Evolutionary conservation across 257 asterid genomes (phyloP), one percentile per base, ranked within the genome.

Genomic region (Nicotiana obtusifolia): DNA sequence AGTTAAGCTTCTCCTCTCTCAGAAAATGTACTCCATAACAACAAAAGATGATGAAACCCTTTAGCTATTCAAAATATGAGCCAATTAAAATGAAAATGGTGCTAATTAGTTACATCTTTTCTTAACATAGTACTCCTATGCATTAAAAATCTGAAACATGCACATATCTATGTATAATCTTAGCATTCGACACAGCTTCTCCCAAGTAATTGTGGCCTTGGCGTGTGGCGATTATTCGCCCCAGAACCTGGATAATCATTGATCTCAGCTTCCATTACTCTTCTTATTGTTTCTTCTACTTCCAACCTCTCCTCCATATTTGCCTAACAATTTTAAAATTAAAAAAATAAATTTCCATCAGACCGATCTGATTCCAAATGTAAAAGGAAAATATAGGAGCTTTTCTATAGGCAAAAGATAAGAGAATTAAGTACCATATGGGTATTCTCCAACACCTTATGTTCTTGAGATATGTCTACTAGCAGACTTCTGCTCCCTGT

Each of bases 221-320:
- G 97, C 5, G 88, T 92, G 80, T 92, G 97, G 49, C 92, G 93
- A 82, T 89, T 86, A 77, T 92, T 92, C 47, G 97, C 93, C 80
- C 93, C 95, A 4, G 95, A 89, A 77, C 95, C 95, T 53, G 95
- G 92, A 84, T 92, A 92, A 56, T 92, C 97, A 30, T 92, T 85
- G 76, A 91, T 62, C 83, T 92, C 91, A 24, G 4, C 62, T 41
- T 49, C 78, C 3, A 84, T 88, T 87, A 85, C 83, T 84, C 86
- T 67, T 78, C 89, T 86, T 69, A 77, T 68, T 20, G 37, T 68
- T 1, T 20, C 31, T 49, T 71, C 60, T 37, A 26, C 53, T n/a
- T 79, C 64, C 86, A 37, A 80, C 56, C 75, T 80, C 47, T 81
- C 37, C 62, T 54, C 24, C 35, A n/a, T 79, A 24, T 76, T 86